Base-by-base conservation (phyloP, 305 asterid species). In the Fraxinus latifolia region DNA sequence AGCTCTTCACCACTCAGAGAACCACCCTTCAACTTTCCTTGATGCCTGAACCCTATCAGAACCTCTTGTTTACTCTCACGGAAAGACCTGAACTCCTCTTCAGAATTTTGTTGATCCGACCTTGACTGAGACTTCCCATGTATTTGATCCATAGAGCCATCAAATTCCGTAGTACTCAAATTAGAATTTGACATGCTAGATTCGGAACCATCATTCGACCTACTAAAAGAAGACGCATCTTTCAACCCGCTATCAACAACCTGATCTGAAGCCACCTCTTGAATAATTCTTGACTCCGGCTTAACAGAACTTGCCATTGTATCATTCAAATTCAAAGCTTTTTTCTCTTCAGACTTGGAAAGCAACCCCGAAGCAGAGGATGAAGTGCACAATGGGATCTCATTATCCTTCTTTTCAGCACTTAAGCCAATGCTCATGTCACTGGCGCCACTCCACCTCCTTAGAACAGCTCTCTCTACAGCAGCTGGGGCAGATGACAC, bases 381-480 rank as follows among this genome's bases (percentile, higher is more conserved):
- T 15, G 92, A 89, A 73, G 93, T 87, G 85, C 89, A 87, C 25
- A 81, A 86, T 62, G 95, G 90, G 78, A 91, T 91, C 82, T 92
- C 97, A 33, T 70, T 47, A 74, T 93, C 98, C 87, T 85, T 91
- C 90, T 89, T 94, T 81, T 95, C 98, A 77, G 84, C 88, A 84
- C 91, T 92, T 87, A 91, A 87, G 90, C 93, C 97, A 77, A 93
- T 88, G 92, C 96, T 95, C 98, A 93, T 91, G 88, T 95, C 97
- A 87, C 98, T 90, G 79, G 91, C 91, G 42, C 95, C 97, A 92
- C 98, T 95, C 98, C 97, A 93, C 86, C 98, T 93, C 87, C 98
- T 88, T 85, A 93, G 86, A 34, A 92, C 95, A 0, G 91, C 92
- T 90, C 89, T 93, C 84, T 93, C 97, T 27, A 84, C 88, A 37